Percentiles rank a stretch among this genome's conserved stretches.
Conservation (phyloP, 140 eudicot genomes). For the Oenanthe javanica region DNA sequence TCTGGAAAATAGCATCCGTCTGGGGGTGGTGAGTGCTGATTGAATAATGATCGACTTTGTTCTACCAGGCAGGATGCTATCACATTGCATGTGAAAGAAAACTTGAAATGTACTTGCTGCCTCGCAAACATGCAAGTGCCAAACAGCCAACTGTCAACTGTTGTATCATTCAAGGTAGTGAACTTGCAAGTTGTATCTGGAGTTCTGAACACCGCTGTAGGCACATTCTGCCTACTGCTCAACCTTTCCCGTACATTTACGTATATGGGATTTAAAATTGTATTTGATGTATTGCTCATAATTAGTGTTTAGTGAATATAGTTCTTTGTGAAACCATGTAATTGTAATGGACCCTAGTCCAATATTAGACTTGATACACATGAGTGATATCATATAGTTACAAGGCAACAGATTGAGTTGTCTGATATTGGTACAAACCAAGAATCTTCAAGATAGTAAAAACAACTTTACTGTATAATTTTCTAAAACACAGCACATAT, state of each 20-base stretch:
- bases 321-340: neutral
- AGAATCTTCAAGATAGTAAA: neutral
- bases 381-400: neutral
- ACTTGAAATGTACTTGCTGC: neutral
- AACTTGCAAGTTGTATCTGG: constrained; percentile 29
- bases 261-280: too few relatives aligned
- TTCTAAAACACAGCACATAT: neutral
- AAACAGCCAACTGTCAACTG: neutral
- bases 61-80: neutral
- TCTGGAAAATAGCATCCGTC: neutral
- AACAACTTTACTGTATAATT: neutral
- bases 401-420: neutral
- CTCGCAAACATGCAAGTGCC: neutral
- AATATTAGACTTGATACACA: neutral
- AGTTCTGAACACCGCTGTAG: constrained; percentile 65
- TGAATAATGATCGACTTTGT: neutral
- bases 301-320: too few relatives aligned
- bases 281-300: too few relatives aligned
- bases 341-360: neutral
- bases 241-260: too few relatives aligned
- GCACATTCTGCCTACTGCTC: neutral
- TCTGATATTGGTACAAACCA: neutral
- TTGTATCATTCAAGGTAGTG: constrained; percentile 50
- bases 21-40: neutral
- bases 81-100: too few relatives aligned